A percentile compares a stretch with the other conserved stretches of the same genome.
Conservation (phyloP, 2,329 filamentous ascomycete genomes). For the Cercospora brassicicola region DNA sequence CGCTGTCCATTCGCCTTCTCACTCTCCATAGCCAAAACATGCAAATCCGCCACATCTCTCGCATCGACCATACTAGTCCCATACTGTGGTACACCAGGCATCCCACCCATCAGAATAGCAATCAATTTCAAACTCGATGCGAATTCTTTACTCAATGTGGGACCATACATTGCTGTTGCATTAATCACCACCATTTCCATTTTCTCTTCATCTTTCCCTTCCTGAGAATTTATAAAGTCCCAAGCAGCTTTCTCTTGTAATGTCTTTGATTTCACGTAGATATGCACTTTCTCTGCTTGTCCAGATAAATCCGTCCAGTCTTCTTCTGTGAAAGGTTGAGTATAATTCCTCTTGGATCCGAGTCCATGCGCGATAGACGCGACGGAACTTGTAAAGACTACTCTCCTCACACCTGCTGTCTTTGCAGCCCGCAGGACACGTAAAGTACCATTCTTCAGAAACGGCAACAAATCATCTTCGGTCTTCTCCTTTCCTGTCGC, state of each 20-base stretch:
- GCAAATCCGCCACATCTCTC: conserved; percentile 18
- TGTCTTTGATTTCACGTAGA: conserved; percentile 25
- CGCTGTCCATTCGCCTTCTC: conserved; percentile 17
- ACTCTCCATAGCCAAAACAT: conserved; percentile 17
- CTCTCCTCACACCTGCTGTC: conserved; percentile 12
- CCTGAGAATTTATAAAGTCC: conserved; percentile 16
- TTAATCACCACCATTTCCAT: conserved; percentile 20
- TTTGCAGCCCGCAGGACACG: conserved; percentile 18
- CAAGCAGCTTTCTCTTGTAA: conserved; percentile 22
- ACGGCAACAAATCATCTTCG: conserved; percentile 18
- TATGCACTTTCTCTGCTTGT: conserved; percentile 23
- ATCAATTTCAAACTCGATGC: conserved; percentile 23
- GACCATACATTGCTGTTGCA: conserved; percentile 22
- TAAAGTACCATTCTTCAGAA: conserved; percentile 18
- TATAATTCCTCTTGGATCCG: conserved; percentile 15
- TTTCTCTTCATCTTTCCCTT: not conserved
- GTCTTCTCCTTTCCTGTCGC: conserved; percentile 25
- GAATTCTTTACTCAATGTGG: conserved; percentile 19
- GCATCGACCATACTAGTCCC: conserved; percentile 24
- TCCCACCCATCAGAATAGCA: conserved; percentile 17
- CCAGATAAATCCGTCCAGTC: conserved; percentile 26
- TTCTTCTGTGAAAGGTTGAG: conserved; percentile 21
- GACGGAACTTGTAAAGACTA: conserved; percentile 24
- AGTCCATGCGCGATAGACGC: conserved; percentile 23
- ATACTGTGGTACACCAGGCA: conserved; percentile 22